phyloP scores from a whole-genome alignment of 2,329 filamentous ascomycete species.

The Leptodontidium sp. region DNA sequence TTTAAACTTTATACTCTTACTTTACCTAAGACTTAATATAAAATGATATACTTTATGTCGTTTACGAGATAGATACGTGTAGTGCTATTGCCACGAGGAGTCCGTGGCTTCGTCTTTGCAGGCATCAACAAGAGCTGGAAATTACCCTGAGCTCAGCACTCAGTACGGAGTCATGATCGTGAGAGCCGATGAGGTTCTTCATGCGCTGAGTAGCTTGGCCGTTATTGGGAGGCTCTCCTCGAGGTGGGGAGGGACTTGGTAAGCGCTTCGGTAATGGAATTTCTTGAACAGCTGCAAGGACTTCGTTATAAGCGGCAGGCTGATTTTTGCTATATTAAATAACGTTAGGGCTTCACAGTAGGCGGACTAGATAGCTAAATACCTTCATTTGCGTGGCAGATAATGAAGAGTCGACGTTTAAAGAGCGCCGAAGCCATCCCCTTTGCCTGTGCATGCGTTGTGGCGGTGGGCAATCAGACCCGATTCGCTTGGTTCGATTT shows the following conservation, averaged over 20 bases:
- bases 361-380: not conserved
- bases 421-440: not conserved
- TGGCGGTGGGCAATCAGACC: not conserved
- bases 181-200: not conserved
- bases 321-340: not conserved
- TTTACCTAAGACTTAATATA: not conserved
- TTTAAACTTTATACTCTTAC: not conserved
- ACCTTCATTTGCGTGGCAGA: not conserved
- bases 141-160: not conserved
- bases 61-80: not conserved
- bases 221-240: not conserved
- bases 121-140: constrained; percentile 1
- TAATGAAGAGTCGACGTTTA: not conserved
- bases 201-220: not conserved
- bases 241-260: not conserved
- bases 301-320: not conserved
- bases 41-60: constrained; percentile 2
- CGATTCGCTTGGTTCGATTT: not conserved
- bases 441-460: not conserved
- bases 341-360: not conserved
- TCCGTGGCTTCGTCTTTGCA: constrained; percentile 5
- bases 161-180: not conserved
- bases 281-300: not conserved
- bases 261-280: not conserved
- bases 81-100: constrained; percentile 3